Base-by-base conservation (phyloP, 495 filamentous ascomycete genomes). In the Hypomontagnella submonticulosa region DNA sequence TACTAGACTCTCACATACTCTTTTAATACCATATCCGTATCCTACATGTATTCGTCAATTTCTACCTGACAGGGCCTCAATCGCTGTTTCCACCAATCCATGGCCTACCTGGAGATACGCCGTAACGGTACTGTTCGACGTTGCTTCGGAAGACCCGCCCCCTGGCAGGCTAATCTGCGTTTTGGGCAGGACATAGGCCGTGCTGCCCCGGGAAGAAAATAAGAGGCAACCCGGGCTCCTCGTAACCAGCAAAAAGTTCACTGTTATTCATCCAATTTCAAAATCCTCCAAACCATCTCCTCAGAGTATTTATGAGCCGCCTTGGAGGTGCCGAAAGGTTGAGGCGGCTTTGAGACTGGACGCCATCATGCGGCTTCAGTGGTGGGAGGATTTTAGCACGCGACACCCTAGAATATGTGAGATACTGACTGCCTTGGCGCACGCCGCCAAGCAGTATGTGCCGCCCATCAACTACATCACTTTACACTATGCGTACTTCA, bases 401-500 rank as follows among this genome's bases (percentile, higher is more conserved):
- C 47, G 53, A 10, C 61, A 69, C 30, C 57, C 61, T 18, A 27
- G 44, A 20, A 33, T 44, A 11, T 57, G 59, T 46, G 63, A 60
- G 11, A 50, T 23, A n/a, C 40, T 62, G 23, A 40, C 49, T 18
- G 38, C 54, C n/a, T 36, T 27, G 32, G 49, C 23, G 49, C 37
- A 42, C 59, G 46, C 55, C 32, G 48, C 54, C 13, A 57, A 30
- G 49, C 62, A 61, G 27, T 70, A 77, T 52, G 54, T 84, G 4
- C 83, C 85, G 9, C 77, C 79, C 0, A 73, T 85, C 60, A 90
- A 90, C 67, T 92, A 89, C 71, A 84, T 91, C 64, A 89, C 85
- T 0, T 63, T 90, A n/a, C 69, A 71, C 61, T 71, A 91, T 80
- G 70, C 80, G 46, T 92, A 92, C 74, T 92, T 92, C 73, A 80